A percentile compares a stretch with the other conserved stretches of the same genome.
These are phyloP conservation scores for Skeletonema grethae DNA, from an alignment of 108 stramenopile genomes.

Conservation along the genomic window DNA sequence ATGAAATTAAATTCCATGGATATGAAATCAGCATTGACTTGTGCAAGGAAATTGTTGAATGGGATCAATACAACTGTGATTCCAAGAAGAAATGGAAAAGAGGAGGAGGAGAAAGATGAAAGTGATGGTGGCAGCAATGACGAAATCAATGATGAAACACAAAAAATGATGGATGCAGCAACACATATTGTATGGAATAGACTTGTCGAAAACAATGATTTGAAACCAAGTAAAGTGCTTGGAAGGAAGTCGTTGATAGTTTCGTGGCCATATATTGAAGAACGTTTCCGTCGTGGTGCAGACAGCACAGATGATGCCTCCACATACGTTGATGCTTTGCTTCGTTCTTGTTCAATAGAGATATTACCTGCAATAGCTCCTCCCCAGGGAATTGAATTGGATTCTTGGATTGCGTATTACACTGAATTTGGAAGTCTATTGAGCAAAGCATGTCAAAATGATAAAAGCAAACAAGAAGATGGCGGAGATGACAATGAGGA, in stretches of 20 bases:
- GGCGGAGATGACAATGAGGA: conserved; percentile 7
- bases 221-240: conserved; percentile 38
- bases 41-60: conserved; percentile 26
- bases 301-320: not conserved
- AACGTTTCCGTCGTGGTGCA: conserved; percentile 36
- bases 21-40: conserved; percentile 10
- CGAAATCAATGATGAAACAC: not conserved
- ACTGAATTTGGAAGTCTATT: conserved; percentile 37
- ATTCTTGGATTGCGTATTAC: conserved; percentile 36
- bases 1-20: not conserved
- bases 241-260: conserved; percentile 30
- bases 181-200: conserved; percentile 43
- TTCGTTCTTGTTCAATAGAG: not conserved
- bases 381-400: conserved; percentile 24
- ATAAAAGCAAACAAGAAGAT: conserved; percentile 7
- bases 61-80: conserved; percentile 37
- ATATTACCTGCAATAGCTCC: conserved; percentile 23
- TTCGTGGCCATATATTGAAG: conserved; percentile 34
- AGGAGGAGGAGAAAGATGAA: not conserved
- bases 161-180: conserved; percentile 5
- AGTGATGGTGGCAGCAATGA: not conserved
- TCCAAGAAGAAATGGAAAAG: not conserved
- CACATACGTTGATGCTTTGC: not conserved
- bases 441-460: conserved; percentile 8
- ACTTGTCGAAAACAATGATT: conserved; percentile 7